Base-by-base conservation (phyloP, 2,329 filamentous ascomycete genomes). In the Aspergillus carbonarius region DNA sequence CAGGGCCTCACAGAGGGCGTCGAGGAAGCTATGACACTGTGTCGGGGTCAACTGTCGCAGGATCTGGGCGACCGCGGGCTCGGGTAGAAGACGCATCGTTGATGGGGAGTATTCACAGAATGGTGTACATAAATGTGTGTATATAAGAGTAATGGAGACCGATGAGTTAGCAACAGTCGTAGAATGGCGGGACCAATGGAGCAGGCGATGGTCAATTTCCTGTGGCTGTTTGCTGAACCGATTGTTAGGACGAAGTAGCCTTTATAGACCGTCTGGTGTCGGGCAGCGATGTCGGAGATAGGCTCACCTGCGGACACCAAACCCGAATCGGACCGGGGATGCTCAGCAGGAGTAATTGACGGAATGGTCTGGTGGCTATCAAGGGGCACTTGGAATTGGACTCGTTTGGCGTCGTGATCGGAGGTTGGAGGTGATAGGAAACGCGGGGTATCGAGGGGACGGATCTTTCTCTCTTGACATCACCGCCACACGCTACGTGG, bases 21-120 rank as follows among this genome's bases (percentile, higher is more conserved):
- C 49, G 9, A 81, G 71, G 18, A 79, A 72, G 10, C 60, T 62
- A 35, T 69, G 69, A 58, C 73, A 74, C 67, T 78, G 66, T 25
- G 65, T 51, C 30, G 60, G 66, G 9, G 69, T 70, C 25, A 78
- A 60, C 20, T 61, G 60, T 46, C 69, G 67, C 34, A 78, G 72
- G 40, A 77, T 66, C 7, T 66, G 67, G 34, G 68, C 63, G 34
- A 78, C 70, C 10, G 69, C 62, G 34, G 70, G 67, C 53, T 75
- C 74, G 13, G 72, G 65, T 46, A 76, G 64, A 25, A 75, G 63
- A 42, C 73, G 70, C 73, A 76, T 76, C 18, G 49, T 68, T 23
- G 5, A 17, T 34, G 3, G 20, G 18, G 5, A 40, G 7, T 25
- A 32, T 10, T 3, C 8, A 32, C 30, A 9, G 30, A 3, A 9